Conservation (phyloP, 78 protist species). For the Pigoraptor vietnamica region DNA sequence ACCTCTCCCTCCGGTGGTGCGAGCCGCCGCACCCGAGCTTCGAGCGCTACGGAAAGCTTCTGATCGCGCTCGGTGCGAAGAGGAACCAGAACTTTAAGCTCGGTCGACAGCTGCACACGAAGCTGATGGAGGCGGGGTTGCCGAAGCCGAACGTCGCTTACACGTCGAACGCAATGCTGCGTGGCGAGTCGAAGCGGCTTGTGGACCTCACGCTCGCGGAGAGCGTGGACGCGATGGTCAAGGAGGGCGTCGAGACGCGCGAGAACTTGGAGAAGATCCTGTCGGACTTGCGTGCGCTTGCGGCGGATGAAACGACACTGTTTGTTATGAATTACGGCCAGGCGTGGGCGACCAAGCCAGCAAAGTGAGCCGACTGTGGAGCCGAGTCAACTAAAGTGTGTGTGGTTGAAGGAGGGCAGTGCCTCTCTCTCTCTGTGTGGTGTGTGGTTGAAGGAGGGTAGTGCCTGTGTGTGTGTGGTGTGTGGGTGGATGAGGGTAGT, state of each 20-base stretch:
- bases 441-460: too few species aligned
- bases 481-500: too few species aligned
- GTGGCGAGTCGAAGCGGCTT: not conserved
- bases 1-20: not conserved
- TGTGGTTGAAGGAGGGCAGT: too few species aligned
- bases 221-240: not conserved
- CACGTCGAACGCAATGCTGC: not conserved
- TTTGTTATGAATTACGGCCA: not conserved
- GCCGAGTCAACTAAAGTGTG: too few species aligned
- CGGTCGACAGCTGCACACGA: not conserved
- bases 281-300: not conserved
- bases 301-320: not conserved
- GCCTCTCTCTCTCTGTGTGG: too few species aligned
- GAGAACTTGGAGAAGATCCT: not conserved
- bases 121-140: not conserved
- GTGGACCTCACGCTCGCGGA: not conserved
- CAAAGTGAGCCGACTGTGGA: too few species aligned
- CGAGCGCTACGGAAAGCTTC: not conserved
- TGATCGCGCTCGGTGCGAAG: not conserved
- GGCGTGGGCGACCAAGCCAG: too few species aligned
- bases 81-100: not conserved
- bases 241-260: not conserved
- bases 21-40: not conserved
- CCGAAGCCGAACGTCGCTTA: not conserved
- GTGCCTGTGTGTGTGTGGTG: too few species aligned